Conservation (phyloP, 2,329 filamentous ascomycete species). For the Aspergillus oerlinghausenensis region DNA sequence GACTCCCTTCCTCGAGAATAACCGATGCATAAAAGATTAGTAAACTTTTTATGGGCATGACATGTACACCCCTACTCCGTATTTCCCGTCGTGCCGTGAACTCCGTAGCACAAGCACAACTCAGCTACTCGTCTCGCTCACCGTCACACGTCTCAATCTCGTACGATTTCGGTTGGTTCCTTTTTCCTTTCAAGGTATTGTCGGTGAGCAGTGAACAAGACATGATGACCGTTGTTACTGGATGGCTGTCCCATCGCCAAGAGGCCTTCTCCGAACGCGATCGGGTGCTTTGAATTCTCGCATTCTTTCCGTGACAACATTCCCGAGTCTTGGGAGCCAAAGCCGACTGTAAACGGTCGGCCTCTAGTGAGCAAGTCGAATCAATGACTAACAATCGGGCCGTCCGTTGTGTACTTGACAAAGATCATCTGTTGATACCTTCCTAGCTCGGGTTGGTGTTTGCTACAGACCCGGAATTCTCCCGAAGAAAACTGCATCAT, state of each 20-base stretch:
- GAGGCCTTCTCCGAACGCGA: not conserved
- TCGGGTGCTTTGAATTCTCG: too few relatives aligned
- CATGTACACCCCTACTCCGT: too few relatives aligned
- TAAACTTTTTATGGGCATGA: not conserved
- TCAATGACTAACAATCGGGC: slow-evolving; percentile 1
- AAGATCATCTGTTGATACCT: not conserved
- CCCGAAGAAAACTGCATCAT: not conserved
- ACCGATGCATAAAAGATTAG: not conserved
- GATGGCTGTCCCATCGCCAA: not conserved
- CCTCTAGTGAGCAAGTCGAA: not conserved
- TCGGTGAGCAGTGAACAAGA: not conserved
- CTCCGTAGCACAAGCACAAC: not conserved
- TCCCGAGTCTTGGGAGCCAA: slow-evolving; percentile 4
- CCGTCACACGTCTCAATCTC: not conserved
- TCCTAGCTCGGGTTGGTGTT: not conserved
- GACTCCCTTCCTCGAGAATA: not conserved
- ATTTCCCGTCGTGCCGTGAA: too few relatives aligned
- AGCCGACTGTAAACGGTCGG: slow-evolving; percentile 5
- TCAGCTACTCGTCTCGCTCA: not conserved
- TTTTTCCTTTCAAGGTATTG: not conserved
- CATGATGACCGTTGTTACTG: not conserved
- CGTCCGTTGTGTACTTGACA: not conserved
- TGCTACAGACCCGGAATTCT: not conserved
- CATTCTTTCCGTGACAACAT: not conserved
- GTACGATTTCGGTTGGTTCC: not conserved